A percentile compares a stretch with the other conserved stretches of the same genome.
Evolutionary conservation across 1,284 basidiomycete genomes (phyloP).

Genomic region (Heterobasidion parviporum): DNA sequence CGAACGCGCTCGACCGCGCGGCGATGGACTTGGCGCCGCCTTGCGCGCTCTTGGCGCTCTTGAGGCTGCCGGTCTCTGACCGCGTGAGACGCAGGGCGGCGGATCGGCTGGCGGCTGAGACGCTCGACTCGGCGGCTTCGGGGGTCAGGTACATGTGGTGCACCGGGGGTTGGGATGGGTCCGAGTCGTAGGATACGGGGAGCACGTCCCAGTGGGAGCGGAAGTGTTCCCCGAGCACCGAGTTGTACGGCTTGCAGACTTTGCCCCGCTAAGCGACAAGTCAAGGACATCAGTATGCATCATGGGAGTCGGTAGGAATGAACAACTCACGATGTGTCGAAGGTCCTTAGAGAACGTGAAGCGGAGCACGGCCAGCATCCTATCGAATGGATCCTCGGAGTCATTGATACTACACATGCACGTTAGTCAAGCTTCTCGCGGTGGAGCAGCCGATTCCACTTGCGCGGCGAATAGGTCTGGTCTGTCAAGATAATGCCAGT

Average conservation of each 20-base stretch:
- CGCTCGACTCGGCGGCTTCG: conserved; percentile 17
- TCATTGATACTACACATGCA: conserved; percentile 68
- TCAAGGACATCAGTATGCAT: neutral
- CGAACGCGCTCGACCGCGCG: neutral
- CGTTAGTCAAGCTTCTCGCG: conserved; percentile 5
- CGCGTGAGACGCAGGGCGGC: conserved; percentile 18
- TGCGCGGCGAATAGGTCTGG: conserved; percentile 90
- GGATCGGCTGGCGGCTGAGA: conserved; percentile 14
- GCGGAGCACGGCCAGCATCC: conserved; percentile 86
- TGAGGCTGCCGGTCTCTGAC: conserved; percentile 48
- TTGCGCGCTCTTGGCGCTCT: conserved; percentile 35
- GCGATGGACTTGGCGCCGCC: conserved; percentile 25
- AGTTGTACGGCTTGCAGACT: conserved; percentile 95
- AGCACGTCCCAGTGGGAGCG: conserved; percentile 79
- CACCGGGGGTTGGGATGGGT: conserved; percentile 37
- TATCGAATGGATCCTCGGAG: conserved; percentile 82
- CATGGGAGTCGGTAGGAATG: neutral
- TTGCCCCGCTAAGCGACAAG: conserved; percentile 58
- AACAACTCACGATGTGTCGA: conserved; percentile 74
- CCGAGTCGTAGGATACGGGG: conserved; percentile 48
- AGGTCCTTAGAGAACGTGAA: conserved; percentile 94
- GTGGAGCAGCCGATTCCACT: conserved; percentile 20
- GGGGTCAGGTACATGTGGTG: conserved; percentile 35
- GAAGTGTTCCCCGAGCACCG: conserved; percentile 89
- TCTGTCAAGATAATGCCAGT: conserved; percentile 92